These are phyloP conservation scores for Aegilops speltoides DNA, from an alignment of 176 grass and related monocot species.

Conservation along the genomic window DNA sequence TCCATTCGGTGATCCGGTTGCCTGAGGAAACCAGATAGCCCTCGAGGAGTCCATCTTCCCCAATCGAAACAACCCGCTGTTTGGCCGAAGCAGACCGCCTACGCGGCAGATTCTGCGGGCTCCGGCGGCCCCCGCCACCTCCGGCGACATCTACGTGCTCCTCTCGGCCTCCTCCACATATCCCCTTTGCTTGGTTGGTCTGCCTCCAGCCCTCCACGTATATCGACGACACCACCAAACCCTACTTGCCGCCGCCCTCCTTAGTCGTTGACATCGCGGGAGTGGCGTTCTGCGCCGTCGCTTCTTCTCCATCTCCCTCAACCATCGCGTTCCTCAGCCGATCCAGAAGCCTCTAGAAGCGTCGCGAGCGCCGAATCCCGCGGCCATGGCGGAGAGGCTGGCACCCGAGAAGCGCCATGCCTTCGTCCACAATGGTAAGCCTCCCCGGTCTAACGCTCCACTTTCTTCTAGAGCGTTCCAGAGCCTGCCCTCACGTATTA, in stretches of 20 bases:
- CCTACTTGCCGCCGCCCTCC: not conserved
- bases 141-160: not conserved
- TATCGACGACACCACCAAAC: not conserved
- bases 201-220: not conserved
- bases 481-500: not conserved
- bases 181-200: not conserved
- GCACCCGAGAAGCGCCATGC: constrained; percentile 82
- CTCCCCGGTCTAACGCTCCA: not conserved
- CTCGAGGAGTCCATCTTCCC: not conserved
- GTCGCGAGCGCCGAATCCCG: not conserved
- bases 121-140: not conserved
- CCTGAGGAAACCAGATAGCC: too few relatives aligned
- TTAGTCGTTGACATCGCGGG: not conserved
- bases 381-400: constrained; percentile 80
- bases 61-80: not conserved
- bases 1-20: too few relatives aligned
- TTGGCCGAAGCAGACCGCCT: not conserved
- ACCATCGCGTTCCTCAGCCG: not conserved
- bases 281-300: not conserved
- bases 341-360: not conserved
- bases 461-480: not conserved
- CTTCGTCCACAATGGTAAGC: constrained; percentile 75
- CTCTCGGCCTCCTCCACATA: not conserved
- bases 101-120: not conserved
- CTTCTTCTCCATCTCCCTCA: not conserved